Base-by-base conservation (phyloP, 352 stramenopile species). In the Thalassiosira livingstoniorum region DNA sequence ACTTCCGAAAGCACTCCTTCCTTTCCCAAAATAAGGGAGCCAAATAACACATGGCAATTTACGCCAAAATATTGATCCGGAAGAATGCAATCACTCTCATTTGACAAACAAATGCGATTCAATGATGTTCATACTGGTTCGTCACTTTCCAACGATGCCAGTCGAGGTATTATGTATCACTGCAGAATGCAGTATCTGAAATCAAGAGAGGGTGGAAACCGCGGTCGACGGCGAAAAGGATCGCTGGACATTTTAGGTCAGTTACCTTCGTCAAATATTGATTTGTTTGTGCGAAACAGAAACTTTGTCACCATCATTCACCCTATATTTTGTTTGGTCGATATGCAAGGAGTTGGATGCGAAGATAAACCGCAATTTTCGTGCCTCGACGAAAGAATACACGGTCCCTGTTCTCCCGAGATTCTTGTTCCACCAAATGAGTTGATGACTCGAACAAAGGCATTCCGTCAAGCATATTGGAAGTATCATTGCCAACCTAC, bases 391-490 rank as follows among this genome's bases (percentile, higher is more conserved):
- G 54, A 75, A 34, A 53, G 31, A 15, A 54, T 80, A 18, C 60
- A 80, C 29, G 60, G 37, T 31, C 75, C 75, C n/a, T 77, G 65
- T 35, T 58, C 75, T 18, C 18, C 54, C 23, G 75, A 83, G 32
- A 76, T 83, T 23, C 58, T 83, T 15, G n/a, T 72, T 23, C 75
- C 75, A 23, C 75, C 75, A 10, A 54, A 69, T 62, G 75, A 83
- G 37, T 55, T 83, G 18, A 77, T 78, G 75, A 83, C 75, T 25
- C 39, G 75, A 67, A 62, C 65, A 35, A 47, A 72, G 37, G 60
- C 75, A 37, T 83, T 83, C 58, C 54, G 67, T 39, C 64, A 70
- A 25, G 75, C 75, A n/a, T 83, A 83, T 67, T 83, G 75, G 75
- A 65, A 78, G 29, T 45, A 83, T 66, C 75, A 83, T 45, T 67